Percentiles rank a stretch among this genome's conserved stretches.
Evolutionary conservation across 1,139 yeast species (phyloP).

Genomic region (Saccharomyces hybrid): DNA sequence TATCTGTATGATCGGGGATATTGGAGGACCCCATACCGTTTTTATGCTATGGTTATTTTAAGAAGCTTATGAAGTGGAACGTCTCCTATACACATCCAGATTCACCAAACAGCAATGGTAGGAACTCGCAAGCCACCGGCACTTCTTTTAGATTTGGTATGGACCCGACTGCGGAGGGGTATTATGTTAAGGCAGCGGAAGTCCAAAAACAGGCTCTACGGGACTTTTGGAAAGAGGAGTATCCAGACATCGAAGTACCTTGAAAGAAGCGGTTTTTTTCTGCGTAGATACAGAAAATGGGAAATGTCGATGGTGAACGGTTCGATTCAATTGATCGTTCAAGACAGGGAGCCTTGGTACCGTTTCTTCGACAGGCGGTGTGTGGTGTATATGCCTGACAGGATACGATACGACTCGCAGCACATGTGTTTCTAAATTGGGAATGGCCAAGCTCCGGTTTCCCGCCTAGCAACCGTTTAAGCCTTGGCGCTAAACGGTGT

Average conservation of each 20-base stretch:
- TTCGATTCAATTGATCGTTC: background rate
- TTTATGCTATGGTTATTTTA: background rate
- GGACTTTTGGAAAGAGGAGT: too few species aligned
- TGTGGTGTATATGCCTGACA: background rate
- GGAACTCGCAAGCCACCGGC: background rate
- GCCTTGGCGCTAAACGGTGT: background rate
- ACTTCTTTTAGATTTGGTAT: background rate
- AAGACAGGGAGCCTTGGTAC: background rate
- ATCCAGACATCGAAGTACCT: background rate
- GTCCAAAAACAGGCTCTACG: too few species aligned
- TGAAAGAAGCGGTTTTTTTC: background rate
- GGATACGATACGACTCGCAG: background rate
- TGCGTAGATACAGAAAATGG: background rate
- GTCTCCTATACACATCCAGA: background rate
- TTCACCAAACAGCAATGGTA: background rate
- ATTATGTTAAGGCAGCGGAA: too few species aligned
- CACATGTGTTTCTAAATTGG: background rate
- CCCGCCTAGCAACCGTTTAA: background rate
- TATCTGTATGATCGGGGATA: background rate
- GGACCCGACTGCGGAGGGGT: background rate
- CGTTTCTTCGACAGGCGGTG: background rate
- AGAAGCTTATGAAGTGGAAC: background rate
- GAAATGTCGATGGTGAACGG: background rate
- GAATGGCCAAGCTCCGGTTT: background rate
- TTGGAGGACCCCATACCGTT: background rate